A percentile compares a stretch with the other conserved stretches of the same genome.
phyloP scores from a whole-genome alignment of 1,139 yeast species.

The Lodderomyces jiufengensis region DNA sequence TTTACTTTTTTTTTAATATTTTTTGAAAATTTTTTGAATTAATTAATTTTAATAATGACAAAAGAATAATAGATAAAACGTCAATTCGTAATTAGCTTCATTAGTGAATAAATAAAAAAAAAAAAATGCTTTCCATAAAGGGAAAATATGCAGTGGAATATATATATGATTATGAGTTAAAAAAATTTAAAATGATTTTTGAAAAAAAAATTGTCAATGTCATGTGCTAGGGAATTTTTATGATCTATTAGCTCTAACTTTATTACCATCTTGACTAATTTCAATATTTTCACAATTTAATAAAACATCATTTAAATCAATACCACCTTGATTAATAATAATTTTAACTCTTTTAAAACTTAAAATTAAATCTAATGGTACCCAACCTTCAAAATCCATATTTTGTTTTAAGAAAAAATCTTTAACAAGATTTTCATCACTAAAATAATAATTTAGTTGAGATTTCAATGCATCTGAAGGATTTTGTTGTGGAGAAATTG shows the following conservation, averaged over 20 bases:
- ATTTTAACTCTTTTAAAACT: constrained; percentile 71
- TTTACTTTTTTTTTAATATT: no score
- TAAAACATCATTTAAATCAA: constrained; percentile 3
- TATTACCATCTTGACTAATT: constrained; percentile 4
- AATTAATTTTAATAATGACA: no score
- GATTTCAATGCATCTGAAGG: constrained; percentile 48
- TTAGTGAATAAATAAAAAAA: no score
- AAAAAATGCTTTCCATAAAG: no score
- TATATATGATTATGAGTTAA: no score
- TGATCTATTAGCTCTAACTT: constrained; percentile 1
- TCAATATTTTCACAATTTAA: constrained; percentile 3
- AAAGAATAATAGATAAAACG: no score
- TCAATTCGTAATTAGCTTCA: no score
- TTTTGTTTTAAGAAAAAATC: constrained; percentile 75
- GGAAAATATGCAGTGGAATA: no score
- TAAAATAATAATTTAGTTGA: constrained; percentile 87
- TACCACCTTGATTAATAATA: constrained; percentile 26
- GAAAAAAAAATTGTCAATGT: no score
- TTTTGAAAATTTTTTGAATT: no score
- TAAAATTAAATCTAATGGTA: constrained; percentile 60
- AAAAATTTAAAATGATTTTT: no score
- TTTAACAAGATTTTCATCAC: constrained; percentile 79
- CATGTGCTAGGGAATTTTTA: no score
- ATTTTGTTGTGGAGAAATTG: constrained; percentile 47
- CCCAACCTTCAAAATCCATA: constrained; percentile 74